Evolutionary conservation across 805 yeast genomes (phyloP), one percentile per base, ranked within the genome.

Genomic region (Cyberlindnera saturnus): DNA sequence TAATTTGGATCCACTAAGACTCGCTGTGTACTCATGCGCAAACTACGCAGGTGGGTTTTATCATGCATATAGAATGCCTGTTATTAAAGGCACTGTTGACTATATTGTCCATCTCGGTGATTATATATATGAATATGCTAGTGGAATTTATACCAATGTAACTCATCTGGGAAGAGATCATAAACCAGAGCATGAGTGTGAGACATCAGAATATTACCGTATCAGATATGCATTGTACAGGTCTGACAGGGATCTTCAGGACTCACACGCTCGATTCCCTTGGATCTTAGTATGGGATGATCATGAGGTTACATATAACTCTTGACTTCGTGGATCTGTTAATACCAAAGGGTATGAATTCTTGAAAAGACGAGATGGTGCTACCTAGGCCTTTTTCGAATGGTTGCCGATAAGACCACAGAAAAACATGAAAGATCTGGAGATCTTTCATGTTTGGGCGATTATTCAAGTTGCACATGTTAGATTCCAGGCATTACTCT

Each of bases 271-370:
- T 5, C 31, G 31, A 23, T 52, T 44, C 34, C 57, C 60, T 2
- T 57, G 57, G 60, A 49, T 57, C 10, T 32, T 51, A 3, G 60
- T 54, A 9, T 57, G 60, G 61, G 61, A 57, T 39, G 61, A 57
- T 38, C 61, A 57, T 44, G 61, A 57, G 38, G 59, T 57, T 14
- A 49, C 58, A 4, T 59, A 55, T 37, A 55, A 55, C 38, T 49
- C 57, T 16, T 55, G 57, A 56, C 38, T 49, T 3, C 40, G 56
- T 34, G 61, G 61, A 6, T 47, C 53, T 32, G 58, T 53, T 18
- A 48, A 49, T 15, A 41, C 53, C n/a, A n/a, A n/a, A 16, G 57
- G 59, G n/a, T 49, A 47, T 40, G 50, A 52, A 11, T 57, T 54
- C 38, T 33, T 45, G 29, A 36, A 32, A 28, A 38, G 61, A 19